These are phyloP conservation scores for Strigomonas galati DNA, from an alignment of 208 protist genomes.

Conservation along the genomic window DNA sequence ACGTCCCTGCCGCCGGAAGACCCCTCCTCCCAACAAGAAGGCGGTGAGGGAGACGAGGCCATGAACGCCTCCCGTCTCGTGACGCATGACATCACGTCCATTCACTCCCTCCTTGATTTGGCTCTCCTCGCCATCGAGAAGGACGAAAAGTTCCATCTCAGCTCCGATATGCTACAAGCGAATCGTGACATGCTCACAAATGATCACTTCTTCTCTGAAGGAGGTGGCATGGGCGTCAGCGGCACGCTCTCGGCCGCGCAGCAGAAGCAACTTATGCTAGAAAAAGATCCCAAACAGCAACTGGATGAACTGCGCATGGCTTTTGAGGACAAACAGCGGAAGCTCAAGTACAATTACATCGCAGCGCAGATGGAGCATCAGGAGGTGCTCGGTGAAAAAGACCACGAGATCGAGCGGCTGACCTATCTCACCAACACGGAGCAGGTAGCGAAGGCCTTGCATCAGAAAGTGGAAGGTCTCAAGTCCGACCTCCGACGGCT, in stretches of 20 bases:
- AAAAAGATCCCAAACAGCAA: slow-evolving; percentile 28
- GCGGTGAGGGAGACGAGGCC: slow-evolving; percentile 2
- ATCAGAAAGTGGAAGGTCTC: slow-evolving; percentile 32
- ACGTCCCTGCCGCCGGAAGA: slow-evolving; percentile 10
- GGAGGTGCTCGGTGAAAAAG: slow-evolving; percentile 43
- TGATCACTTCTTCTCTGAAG: slow-evolving; percentile 19
- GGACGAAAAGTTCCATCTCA: slow-evolving; percentile 44
- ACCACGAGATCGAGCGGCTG: slow-evolving; percentile 62
- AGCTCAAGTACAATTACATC: slow-evolving; percentile 56
- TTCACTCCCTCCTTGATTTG: slow-evolving; percentile 83
- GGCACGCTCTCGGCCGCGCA: neutral
- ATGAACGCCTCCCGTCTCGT: neutral
- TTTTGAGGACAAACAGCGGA: slow-evolving; percentile 50
- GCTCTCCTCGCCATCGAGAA: slow-evolving; percentile 83
- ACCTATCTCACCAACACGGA: slow-evolving; percentile 53
- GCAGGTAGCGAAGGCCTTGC: slow-evolving; percentile 31
- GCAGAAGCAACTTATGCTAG: slow-evolving; percentile 12
- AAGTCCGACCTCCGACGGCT: slow-evolving; percentile 39
- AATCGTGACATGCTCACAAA: slow-evolving; percentile 11
- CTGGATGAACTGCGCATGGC: slow-evolving; percentile 32
- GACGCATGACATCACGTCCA: slow-evolving; percentile 40
- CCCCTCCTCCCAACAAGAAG: neutral
- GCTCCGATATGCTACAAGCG: slow-evolving; percentile 22
- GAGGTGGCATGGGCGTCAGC: neutral
- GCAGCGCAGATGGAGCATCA: slow-evolving; percentile 39